Conservation (phyloP, 2,329 filamentous ascomycete genomes). For the Dendrostoma leiphaemia region DNA sequence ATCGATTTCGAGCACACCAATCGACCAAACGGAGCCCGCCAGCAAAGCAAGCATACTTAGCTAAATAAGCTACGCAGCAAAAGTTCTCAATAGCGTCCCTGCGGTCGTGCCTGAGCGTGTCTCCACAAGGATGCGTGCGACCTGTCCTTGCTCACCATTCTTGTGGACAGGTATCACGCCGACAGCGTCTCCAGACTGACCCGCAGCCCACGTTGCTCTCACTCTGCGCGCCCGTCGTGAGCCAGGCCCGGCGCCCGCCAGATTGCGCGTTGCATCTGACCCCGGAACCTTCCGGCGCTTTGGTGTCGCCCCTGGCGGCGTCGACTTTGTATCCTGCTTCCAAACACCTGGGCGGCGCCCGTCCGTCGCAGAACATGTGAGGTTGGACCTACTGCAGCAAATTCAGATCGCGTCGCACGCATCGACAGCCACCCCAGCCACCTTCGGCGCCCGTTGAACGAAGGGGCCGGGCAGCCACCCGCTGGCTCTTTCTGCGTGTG, state of each 20-base stretch:
- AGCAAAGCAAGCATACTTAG: not conserved
- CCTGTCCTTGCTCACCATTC: not conserved
- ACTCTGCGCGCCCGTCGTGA: no score
- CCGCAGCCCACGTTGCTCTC: not conserved
- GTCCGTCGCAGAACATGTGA: constrained; percentile 10
- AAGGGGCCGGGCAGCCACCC: no score
- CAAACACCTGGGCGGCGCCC: not conserved
- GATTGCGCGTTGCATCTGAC: no score
- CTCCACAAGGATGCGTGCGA: constrained; percentile 4
- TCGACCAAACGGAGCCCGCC: not conserved
- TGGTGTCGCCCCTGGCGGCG: no score
- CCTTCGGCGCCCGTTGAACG: no score
- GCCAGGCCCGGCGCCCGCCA: no score
- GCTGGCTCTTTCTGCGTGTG: not conserved
- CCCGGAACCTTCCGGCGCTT: no score
- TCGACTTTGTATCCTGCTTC: not conserved
- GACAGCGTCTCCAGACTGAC: not conserved
- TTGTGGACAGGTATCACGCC: not conserved
- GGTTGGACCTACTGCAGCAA: constrained; percentile 10
- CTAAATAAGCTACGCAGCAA: no score
- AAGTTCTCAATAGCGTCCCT: not conserved
- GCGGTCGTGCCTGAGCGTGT: constrained; percentile 3
- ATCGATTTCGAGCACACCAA: no score
- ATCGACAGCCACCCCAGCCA: no score
- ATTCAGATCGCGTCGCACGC: constrained; percentile 17